A percentile compares a stretch with the other conserved stretches of the same genome.
Evolutionary conservation across 371 early-diverging fungal genomes (phyloP).

Genomic region (Mucor plumbeus): DNA sequence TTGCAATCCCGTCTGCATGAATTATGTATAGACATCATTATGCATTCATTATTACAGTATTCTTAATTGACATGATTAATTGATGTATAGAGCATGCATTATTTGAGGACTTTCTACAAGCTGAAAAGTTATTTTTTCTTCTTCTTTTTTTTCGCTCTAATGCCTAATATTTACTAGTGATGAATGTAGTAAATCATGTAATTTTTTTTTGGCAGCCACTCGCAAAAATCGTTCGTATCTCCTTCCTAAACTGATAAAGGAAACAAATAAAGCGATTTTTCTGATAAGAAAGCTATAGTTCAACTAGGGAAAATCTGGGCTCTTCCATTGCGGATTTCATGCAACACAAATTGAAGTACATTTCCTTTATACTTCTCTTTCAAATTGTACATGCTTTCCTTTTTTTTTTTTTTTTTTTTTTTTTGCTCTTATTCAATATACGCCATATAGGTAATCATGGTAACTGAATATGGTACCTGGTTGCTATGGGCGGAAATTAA

Average conservation of each 20-base stretch:
- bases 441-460: too few relatives aligned
- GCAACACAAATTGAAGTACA: neutral
- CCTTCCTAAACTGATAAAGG: neutral
- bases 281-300: neutral
- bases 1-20: neutral
- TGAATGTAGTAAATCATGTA: neutral
- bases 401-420: too few relatives aligned
- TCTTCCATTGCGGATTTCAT: neutral
- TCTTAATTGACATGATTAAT: neutral
- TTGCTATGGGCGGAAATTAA: too few relatives aligned
- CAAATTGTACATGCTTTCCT: too few relatives aligned
- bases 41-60: neutral
- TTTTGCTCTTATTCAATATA: too few relatives aligned
- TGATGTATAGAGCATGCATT: neutral
- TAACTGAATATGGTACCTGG: too few relatives aligned
- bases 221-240: neutral
- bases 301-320: neutral
- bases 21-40: neutral
- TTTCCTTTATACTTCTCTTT: neutral
- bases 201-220: neutral
- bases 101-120: neutral
- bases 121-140: too few relatives aligned
- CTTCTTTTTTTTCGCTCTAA: too few relatives aligned
- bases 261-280: slow-evolving; percentile 8
- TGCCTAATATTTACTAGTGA: neutral